These are phyloP conservation scores for Ceratobasidium sp. DNA, from an alignment of 1,284 basidiomycete species.

Conservation along the genomic window DNA sequence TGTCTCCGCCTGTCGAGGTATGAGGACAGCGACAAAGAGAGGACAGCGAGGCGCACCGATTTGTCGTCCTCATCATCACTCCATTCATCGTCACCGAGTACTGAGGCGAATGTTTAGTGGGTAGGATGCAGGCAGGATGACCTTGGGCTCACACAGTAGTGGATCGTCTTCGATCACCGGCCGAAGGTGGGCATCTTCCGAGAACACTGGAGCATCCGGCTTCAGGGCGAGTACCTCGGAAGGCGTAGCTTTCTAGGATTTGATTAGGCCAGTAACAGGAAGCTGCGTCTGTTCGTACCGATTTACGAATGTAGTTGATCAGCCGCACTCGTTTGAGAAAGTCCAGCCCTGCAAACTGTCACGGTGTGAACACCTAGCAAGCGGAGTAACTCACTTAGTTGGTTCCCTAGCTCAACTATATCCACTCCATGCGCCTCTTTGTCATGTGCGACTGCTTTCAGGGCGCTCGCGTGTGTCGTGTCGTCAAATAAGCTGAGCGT, in stretches of 20 bases:
- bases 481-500: constrained; percentile 88
- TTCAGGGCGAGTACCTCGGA: constrained; percentile 64
- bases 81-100: constrained; percentile 69
- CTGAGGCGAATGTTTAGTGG: constrained; percentile 22
- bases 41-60: constrained; percentile 5
- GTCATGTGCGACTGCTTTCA: constrained; percentile 77
- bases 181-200: constrained; percentile 80
- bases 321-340: constrained; percentile 82
- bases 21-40: constrained; percentile 49
- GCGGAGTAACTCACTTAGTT: constrained; percentile 65
- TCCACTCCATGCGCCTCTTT: constrained; percentile 72
- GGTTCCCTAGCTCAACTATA: constrained; percentile 65
- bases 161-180: constrained; percentile 88
- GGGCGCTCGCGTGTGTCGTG: constrained; percentile 69
- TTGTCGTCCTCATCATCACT: constrained; percentile 69
- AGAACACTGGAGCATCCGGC: constrained; percentile 73
- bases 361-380: constrained; percentile 52
- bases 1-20: constrained; percentile 58
- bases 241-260: constrained; percentile 66
- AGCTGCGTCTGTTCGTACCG: constrained; percentile 59
- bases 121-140: not conserved
- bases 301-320: constrained; percentile 87
- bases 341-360: constrained; percentile 61
- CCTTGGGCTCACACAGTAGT: constrained; percentile 74
- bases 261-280: constrained; percentile 27